Base-by-base conservation (phyloP, 257 asterid genomes). In the Lantana camara region DNA sequence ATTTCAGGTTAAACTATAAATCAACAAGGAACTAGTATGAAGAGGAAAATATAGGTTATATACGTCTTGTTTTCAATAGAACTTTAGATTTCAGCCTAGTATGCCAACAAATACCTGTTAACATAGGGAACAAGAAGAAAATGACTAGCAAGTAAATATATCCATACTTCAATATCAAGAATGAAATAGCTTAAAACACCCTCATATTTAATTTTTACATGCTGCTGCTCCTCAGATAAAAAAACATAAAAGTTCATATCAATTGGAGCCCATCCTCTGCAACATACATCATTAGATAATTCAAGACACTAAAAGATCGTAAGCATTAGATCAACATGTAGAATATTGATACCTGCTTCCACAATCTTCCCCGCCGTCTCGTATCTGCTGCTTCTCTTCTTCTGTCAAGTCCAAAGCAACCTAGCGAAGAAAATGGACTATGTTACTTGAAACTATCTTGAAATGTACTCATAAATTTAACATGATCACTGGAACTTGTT, bases 391-490 rank as follows among this genome's bases (percentile, higher is more conserved):
- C 72, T 85, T 83, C 76, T 89, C 96, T 70, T 82, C 91, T 65
- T 87, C 96, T 0, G 84, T 82, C 30, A 90, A 73, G 30, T 89
- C 95, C 85, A 90, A 60, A 12, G 98, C 88, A 70, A 85, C 80
- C 98, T 93, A 74, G 34, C 71, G 29, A 55, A 42, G 9, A 41
- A 67, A 51, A n/a, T n/a, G 9, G 48, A 11, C 46, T 7, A 60
- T 16, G 57, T 30, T 24, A 13, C 21, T 3, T 29, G 42, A 61
- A 57, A 27, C 51, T 42, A 22, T 63, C 13, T 58, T 53, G 30
- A 49, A 14, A 16, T 32, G 22, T 27, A 9, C 40, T 35, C 40
- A 35, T 4, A 57, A 38, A 13, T 62, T 19, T 44, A 0, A 32
- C 12, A 38, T 35, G 14, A 11, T 9, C 48, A 29, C 54, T n/a